Conservation (phyloP, 108 stramenopile species). For the Nannochloropsis gaditana region DNA sequence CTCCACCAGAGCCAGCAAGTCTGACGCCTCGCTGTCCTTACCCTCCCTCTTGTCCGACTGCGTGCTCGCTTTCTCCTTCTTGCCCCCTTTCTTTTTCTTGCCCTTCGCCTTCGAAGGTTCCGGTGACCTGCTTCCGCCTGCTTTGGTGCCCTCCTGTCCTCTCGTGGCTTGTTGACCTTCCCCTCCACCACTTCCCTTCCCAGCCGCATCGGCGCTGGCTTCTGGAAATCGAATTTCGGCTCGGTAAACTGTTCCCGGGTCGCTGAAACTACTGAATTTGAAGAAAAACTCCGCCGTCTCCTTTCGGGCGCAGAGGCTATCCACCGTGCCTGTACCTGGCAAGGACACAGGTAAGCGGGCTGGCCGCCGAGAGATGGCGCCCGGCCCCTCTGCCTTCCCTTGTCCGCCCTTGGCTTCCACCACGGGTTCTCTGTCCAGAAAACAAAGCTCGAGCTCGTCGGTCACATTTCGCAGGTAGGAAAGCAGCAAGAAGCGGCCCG, state of each 20-base stretch:
- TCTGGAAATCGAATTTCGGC: not conserved
- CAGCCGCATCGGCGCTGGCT: not conserved
- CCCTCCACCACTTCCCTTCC: no score
- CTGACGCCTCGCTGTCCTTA: not conserved
- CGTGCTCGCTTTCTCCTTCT: not conserved
- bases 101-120: not conserved
- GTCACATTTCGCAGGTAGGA: constrained; percentile 33
- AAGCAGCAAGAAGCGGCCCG: constrained; percentile 29
- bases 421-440: not conserved
- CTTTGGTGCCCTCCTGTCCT: no score
- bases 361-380: not conserved
- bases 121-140: no score
- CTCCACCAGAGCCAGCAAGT: not conserved
- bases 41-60: not conserved
- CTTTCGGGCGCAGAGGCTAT: constrained; percentile 33
- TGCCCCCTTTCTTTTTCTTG: not conserved
- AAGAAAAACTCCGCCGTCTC: constrained; percentile 37
- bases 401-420: not conserved
- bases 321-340: constrained; percentile 35
- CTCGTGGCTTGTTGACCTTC: no score
- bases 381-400: not conserved
- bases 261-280: constrained; percentile 36
- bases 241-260: not conserved
- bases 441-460: constrained; percentile 33
- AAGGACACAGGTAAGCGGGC: constrained; percentile 25